Conservation (phyloP, 306 rosid genomes). For the Cicer bijugum region DNA sequence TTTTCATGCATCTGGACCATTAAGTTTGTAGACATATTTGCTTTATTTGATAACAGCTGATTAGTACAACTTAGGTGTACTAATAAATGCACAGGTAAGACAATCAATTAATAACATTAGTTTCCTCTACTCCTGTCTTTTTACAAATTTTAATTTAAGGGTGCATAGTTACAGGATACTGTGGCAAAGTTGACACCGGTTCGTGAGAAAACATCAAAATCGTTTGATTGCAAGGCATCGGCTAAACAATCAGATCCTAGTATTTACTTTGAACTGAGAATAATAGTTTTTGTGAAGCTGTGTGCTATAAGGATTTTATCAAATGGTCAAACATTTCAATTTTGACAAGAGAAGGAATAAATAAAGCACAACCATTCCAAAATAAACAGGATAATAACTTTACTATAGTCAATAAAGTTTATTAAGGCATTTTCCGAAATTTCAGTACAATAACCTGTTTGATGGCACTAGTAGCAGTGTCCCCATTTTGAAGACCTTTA, state of each 20-base stretch:
- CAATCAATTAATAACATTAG: slow-evolving; percentile 16
- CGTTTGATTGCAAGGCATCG: slow-evolving; percentile 31
- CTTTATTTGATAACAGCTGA: background rate
- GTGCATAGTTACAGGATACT: slow-evolving; percentile 12
- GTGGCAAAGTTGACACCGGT: slow-evolving; percentile 30
- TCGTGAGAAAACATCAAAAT: slow-evolving; percentile 29
- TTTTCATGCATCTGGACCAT: slow-evolving; percentile 25
- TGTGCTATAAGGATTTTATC: slow-evolving; percentile 18
- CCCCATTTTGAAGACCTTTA: slow-evolving; percentile 99
- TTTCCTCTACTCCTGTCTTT: background rate
- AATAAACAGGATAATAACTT: slow-evolving; percentile 23
- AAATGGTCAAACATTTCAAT: slow-evolving; percentile 31
- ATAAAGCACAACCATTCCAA: slow-evolving; percentile 29
- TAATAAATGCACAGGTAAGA: background rate
- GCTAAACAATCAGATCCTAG: slow-evolving; percentile 30
- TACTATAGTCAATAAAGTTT: slow-evolving; percentile 20
- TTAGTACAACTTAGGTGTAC: background rate
- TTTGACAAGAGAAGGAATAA: slow-evolving; percentile 26
- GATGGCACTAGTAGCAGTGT: slow-evolving; percentile 98
- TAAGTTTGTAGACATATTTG: background rate
- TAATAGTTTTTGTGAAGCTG: slow-evolving; percentile 22
- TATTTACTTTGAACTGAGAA: slow-evolving; percentile 25
- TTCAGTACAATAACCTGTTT: slow-evolving; percentile 74
- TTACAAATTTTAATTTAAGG: slow-evolving; percentile 6
- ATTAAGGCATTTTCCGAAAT: slow-evolving; percentile 37